Evolutionary conservation across 139 green algal genomes (phyloP).

Genomic region (Axilococcus clingmanii): DNA sequence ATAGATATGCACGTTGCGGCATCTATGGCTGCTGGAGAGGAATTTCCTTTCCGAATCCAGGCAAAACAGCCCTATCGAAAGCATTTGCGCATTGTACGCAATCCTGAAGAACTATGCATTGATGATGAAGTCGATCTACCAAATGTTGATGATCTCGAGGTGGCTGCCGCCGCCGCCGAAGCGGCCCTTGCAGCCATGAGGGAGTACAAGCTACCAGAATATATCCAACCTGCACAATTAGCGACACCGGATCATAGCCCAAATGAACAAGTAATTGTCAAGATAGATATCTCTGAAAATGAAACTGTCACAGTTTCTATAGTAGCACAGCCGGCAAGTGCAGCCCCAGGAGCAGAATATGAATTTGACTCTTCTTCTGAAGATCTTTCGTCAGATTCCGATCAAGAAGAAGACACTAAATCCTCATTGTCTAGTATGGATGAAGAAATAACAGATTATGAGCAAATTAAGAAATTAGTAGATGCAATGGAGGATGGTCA

Average conservation of each 20-base stretch:
- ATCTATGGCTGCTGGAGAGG: neutral
- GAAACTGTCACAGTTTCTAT: neutral
- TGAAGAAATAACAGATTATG: constrained; percentile 12
- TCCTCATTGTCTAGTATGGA: too few species aligned
- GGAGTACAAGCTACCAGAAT: too few species aligned
- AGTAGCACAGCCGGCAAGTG: too few species aligned
- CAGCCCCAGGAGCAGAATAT: neutral
- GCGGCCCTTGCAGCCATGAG: too few species aligned
- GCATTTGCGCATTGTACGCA: constrained; percentile 2
- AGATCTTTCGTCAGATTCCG: neutral
- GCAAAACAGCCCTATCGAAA: neutral
- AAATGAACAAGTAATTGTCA: too few species aligned
- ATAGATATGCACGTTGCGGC: neutral
- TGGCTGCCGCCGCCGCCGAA: constrained; percentile 18
- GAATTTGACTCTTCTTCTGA: neutral
- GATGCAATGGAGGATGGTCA: constrained; percentile 16
- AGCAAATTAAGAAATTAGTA: constrained; percentile 9
- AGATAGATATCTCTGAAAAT: neutral
- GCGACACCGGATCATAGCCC: too few species aligned
- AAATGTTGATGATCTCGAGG: constrained; percentile 21
- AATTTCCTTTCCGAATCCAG: too few species aligned
- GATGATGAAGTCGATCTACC: constrained; percentile 2
- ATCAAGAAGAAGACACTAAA: neutral
- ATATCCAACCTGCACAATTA: too few species aligned
- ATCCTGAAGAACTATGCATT: constrained; percentile 1